Base-by-base conservation (phyloP, 139 green algal genomes). In the Chlorella sp. region DNA sequence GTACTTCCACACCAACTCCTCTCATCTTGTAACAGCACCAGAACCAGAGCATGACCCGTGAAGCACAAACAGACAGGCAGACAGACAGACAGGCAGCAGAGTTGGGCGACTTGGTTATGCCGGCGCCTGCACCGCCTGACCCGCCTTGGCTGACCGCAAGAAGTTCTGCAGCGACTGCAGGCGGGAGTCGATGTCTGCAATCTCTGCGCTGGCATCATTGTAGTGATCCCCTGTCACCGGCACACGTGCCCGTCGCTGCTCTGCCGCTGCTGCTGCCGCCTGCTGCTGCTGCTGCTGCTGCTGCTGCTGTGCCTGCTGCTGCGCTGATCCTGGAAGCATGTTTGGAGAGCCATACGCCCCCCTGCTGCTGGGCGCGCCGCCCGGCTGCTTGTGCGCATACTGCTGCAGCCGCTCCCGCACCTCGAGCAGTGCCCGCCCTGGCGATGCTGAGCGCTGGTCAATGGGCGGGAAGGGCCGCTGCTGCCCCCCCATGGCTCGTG, bases 111-210 rank as follows among this genome's bases (percentile, higher is more conserved):
- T 30, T 30, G 28, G n/a, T 81, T 32, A 88, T 48, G 71, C 32
- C 3, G 66, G 84, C 64, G 40, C 68, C 3, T 66, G 39, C 26
- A 76, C 71, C 19, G 85, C 16, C 85, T 89, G 85, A 19, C 87
- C 79, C 11, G 78, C 78, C 85, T 97, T 98, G 28, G 95, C 96
- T 61, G 93, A 93, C 9, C 85, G 92, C 81, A 98, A 86, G 85
- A 98, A 98, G 37, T 89, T 94, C 88, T 98, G 96, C 71, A 98
- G 91, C 26, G 95, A 94, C 21, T 96, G 93, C 87, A 98, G 88
- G 22, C 96, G 93, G 14, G 90, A 90, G 90, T 98, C 96, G 28
- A 98, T 98, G 87, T 97, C 95, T 15, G 95, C 95, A 21, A 98
- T 97, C 88, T 98, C 96, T 37, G 92, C 88, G 39, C 89, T 95